Evolutionary conservation across 2,329 filamentous ascomycete species (phyloP).

Genomic region (Corinectria fuckeliana): DNA sequence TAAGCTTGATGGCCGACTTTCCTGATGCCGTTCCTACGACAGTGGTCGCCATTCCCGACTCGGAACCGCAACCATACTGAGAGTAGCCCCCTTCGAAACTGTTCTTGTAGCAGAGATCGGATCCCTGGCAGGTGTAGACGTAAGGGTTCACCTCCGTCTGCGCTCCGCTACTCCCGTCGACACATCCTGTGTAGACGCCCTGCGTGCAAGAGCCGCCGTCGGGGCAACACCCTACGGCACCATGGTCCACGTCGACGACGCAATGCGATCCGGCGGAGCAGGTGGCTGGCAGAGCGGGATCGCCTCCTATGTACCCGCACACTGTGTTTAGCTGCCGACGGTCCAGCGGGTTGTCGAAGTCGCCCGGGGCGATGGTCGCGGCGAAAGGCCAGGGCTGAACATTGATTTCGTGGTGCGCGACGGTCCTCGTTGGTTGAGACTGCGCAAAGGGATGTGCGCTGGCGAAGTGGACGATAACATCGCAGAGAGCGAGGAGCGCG

Average conservation of each 20-base stretch:
- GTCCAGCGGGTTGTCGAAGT: constrained; percentile 40
- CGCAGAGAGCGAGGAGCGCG: constrained; percentile 44
- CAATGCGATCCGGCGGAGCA: constrained; percentile 65
- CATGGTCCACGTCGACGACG: constrained; percentile 56
- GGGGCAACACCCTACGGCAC: constrained; percentile 64
- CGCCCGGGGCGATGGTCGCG: constrained; percentile 48
- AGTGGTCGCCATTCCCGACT: constrained; percentile 54
- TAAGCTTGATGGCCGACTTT: constrained; percentile 42
- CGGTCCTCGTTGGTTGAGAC: constrained; percentile 49
- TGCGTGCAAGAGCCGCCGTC: constrained; percentile 57
- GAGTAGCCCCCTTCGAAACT: constrained; percentile 60
- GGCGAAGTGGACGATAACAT: constrained; percentile 42
- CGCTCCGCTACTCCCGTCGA: constrained; percentile 57
- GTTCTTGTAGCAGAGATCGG: constrained; percentile 62
- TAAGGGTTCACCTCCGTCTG: constrained; percentile 62
- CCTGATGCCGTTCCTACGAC: constrained; percentile 57
- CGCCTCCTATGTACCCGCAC: constrained; percentile 63
- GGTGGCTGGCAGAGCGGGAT: constrained; percentile 60
- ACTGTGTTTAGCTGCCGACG: constrained; percentile 59
- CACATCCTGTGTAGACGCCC: constrained; percentile 64
- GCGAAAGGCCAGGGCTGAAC: constrained; percentile 49
- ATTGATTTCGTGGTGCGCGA: constrained; percentile 47
- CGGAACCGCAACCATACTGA: constrained; percentile 63
- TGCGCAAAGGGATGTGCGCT: constrained; percentile 49
- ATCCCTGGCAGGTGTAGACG: constrained; percentile 60